Evolutionary conservation across 768 basidiomycete species (phyloP), one percentile per base, ranked within the genome.

Genomic region (Boletus rex-veris): DNA sequence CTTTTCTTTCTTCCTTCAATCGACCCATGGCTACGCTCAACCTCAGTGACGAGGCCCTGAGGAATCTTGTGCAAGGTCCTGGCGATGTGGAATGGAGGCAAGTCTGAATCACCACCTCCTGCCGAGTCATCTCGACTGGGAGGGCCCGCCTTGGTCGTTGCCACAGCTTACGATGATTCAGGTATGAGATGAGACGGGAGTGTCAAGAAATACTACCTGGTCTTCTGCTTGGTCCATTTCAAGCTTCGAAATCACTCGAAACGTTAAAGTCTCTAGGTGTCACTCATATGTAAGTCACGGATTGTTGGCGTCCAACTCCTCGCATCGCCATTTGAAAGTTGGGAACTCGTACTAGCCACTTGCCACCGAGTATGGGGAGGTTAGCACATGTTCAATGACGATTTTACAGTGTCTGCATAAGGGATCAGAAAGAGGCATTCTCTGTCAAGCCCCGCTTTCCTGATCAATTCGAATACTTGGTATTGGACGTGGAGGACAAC

Each of bases 121-220:
- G 18, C 42, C 45, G 7, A 19, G 35, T 47, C 46, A 44, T 30
- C 33, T 36, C 41, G 9, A 19, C 15, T 42, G 14, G 28, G 28
- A 28, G 28, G 28, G 7, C 38, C 26, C 41, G 8, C 28, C 44
- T 19, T 37, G 39, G 45, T 46, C 18, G 39, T 35, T 55, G 47
- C 50, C 58, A 44, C 15, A 10, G 48, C 63, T 60, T 33, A 59
- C 56, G 50, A 37, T 26, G 19, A 28, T 19, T 50, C 42, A 92
- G 89, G 64, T 97, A 97, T 64, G 93, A 96, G 72, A 95, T 97
- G 94, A 80, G 93, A 30, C 77, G 93, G n/a, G 88, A 95, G 64
- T 92, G 91, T 62, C 93, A 97, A 73, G 89, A 94, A 70, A 95
- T 96, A 58, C 75, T 91, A 0, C 87, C 90, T 24, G 83, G 84